A percentile compares a stretch with the other conserved stretches of the same genome.
Conservation (phyloP, 768 basidiomycete species). For the Cystofilobasidium bisporidii region DNA sequence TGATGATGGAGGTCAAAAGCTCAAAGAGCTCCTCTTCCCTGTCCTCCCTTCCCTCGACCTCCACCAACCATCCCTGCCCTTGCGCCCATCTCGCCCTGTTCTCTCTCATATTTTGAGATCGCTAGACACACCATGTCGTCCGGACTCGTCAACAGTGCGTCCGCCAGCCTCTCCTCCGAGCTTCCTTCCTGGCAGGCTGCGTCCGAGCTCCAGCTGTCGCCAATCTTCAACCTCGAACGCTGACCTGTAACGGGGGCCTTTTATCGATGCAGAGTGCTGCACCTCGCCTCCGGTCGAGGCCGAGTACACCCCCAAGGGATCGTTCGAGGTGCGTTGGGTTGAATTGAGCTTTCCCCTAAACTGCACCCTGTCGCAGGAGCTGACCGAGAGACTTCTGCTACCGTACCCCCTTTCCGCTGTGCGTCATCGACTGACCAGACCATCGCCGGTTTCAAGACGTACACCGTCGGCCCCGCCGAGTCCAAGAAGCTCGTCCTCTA, state of each 20-base stretch:
- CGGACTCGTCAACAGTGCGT: neutral
- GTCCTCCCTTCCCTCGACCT: no score
- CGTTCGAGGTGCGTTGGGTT: slow-evolving; percentile 16
- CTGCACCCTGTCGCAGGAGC: no score
- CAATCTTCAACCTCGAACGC: neutral
- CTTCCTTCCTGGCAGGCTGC: neutral
- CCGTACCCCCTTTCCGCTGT: no score
- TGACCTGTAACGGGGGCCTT: no score
- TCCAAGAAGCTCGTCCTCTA: slow-evolving; percentile 34
- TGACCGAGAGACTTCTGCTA: no score
- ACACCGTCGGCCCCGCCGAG: slow-evolving; percentile 32
- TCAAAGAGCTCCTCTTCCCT: no score
- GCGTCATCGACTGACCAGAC: neutral
- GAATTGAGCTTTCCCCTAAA: neutral
- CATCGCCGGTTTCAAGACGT: slow-evolving; percentile 35
- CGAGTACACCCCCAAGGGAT: slow-evolving; percentile 24
- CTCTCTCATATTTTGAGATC: no score
- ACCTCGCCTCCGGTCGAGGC: slow-evolving; percentile 26
- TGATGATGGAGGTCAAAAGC: no score
- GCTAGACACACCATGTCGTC: neutral
- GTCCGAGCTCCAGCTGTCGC: neutral
- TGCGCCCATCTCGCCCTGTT: no score
- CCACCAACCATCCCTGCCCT: no score
- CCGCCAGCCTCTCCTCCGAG: neutral
- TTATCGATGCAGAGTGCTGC: slow-evolving; percentile 30